A percentile compares a stretch with the other conserved stretches of the same genome.
These are phyloP conservation scores for Dispira simplex DNA, from an alignment of 192 early-diverging fungal species.

Conservation along the genomic window DNA sequence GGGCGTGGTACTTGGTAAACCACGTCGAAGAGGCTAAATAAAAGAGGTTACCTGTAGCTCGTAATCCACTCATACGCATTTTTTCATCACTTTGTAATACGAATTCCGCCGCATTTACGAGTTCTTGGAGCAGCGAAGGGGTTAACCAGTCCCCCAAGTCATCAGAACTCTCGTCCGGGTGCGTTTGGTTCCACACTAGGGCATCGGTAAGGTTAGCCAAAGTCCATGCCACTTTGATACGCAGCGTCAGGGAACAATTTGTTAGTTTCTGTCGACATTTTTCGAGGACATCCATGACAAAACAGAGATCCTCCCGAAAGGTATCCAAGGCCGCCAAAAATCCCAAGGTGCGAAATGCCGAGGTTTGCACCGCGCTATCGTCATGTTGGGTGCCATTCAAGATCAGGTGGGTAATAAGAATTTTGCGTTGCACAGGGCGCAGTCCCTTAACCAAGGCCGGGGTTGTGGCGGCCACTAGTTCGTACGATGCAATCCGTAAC, in stretches of 20 bases:
- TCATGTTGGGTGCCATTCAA: not conserved
- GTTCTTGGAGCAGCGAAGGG: not conserved
- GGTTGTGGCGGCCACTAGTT: not conserved
- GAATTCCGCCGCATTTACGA: too few relatives aligned
- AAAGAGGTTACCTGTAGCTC: not conserved
- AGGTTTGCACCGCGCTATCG: not conserved
- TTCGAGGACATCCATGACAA: slow-evolving; percentile 2
- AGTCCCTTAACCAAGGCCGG: not conserved
- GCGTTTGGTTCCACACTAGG: not conserved
- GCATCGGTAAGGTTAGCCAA: slow-evolving; percentile 7
- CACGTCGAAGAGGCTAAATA: not conserved
- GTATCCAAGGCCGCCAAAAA: not conserved
- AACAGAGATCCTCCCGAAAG: not conserved
- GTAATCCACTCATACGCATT: not conserved
- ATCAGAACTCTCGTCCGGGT: not conserved
- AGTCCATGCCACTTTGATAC: not conserved
- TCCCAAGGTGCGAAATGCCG: not conserved
- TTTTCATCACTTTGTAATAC: not conserved
- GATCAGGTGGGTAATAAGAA: not conserved
- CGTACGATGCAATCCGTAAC: not conserved
- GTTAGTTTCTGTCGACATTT: too few relatives aligned
- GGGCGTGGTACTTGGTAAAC: not conserved
- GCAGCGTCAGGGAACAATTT: not conserved
- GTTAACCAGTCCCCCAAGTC: not conserved
- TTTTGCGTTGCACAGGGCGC: not conserved